Evolutionary conservation across 345 rosid genomes (phyloP), one percentile per base, ranked within the genome.

Genomic region (Gossypium raimondii): DNA sequence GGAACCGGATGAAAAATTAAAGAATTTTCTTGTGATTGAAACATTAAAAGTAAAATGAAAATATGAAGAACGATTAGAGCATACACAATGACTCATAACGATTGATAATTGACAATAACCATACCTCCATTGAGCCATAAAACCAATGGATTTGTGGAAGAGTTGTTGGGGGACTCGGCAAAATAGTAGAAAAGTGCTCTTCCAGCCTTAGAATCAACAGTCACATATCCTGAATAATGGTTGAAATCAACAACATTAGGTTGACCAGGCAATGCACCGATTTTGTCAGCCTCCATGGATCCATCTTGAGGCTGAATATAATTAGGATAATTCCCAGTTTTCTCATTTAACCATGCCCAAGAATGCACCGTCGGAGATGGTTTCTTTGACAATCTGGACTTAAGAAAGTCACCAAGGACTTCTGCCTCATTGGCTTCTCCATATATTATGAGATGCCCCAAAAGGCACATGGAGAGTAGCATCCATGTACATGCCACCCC

Each of bases 121-220:
- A 3, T 51, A 74, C 77, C 81, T 78, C 78, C 75, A 53, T 78
- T 78, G 34, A 78, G 71, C 78, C 81, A 78, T 71, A 78, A 69
- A 74, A 79, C 67, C 72, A 79, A 43, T 29, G 78, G 81, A 27
- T 79, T 79, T 25, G 67, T 52, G 2, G 81, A 74, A 70, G 81
- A 62, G 44, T 79, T 53, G 11, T 70, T 27, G 9, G 81, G 78
- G 7, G 38, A 79, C 75, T 79, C 81, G 10, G 58, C 60, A 45
- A 79, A 79, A 29, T 79, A 79, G 59, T 79, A 79, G 61, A 79
- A 75, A 14, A 79, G 74, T 0, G 78, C 78, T 70, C 82, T 70
- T 7, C 78, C 82, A 0, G 78, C 78, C 27, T 27, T 63, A 7
- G 75, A 70, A 75, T 75, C 78, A 27, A 79, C 78, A 0, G 81